A percentile compares a stretch with the other conserved stretches of the same genome.
Conservation (phyloP, 202 grass and related monocot genomes). For the Setaria italica region DNA sequence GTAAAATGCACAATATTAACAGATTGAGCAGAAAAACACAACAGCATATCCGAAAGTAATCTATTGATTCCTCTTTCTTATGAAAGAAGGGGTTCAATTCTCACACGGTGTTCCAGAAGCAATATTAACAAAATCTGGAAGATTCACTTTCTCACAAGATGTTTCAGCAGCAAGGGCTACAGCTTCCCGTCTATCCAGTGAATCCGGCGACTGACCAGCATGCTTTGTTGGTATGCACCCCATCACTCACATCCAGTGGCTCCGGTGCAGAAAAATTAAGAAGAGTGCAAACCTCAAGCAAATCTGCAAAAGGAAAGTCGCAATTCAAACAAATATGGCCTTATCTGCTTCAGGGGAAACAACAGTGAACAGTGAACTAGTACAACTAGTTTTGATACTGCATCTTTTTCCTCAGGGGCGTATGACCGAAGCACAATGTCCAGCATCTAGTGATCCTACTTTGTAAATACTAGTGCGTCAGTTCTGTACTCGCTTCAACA, state of each 20-base stretch:
- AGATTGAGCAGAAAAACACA: background rate
- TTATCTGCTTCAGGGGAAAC: background rate
- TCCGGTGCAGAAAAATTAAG: conserved; percentile 6
- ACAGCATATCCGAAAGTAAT: background rate
- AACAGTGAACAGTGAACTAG: background rate
- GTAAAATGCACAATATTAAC: background rate
- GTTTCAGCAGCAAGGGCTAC: conserved; percentile 49
- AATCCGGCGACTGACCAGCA: background rate
- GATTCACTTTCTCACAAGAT: conserved; percentile 49
- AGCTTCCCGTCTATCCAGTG: conserved; percentile 24
- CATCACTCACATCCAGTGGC: conserved; percentile 8
- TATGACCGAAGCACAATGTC: background rate
- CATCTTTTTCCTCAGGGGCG: background rate
- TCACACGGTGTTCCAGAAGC: conserved; percentile 40
- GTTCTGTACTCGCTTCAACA: conserved; percentile 1
- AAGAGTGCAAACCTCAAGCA: background rate
- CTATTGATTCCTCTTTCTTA: conserved; percentile 19
- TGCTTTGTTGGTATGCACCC: conserved; percentile 54
- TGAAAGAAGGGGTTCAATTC: conserved; percentile 19
- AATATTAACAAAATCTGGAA: conserved; percentile 55
- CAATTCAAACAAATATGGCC: conserved; percentile 20
- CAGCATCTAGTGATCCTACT: background rate
- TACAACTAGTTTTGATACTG: background rate
- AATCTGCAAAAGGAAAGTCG: conserved; percentile 5
- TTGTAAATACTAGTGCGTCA: background rate